Conservation (phyloP, 108 stramenopile genomes). For the Asterionellopsis glacialis region DNA sequence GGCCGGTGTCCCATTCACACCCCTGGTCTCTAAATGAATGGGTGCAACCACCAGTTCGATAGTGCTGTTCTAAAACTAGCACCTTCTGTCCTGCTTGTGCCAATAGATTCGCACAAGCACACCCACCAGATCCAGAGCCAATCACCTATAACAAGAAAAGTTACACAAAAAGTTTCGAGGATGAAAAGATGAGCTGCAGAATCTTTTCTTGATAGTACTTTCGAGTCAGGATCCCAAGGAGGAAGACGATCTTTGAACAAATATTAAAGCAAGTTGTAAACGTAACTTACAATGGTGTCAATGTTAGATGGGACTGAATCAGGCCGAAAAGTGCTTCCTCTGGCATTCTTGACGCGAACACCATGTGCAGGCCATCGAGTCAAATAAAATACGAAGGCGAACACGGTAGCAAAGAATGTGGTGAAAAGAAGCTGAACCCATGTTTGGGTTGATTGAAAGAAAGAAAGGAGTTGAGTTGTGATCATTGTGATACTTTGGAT, state of each 20-base stretch:
- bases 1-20: constrained; percentile 54
- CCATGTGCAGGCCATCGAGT: constrained; percentile 5
- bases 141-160: constrained; percentile 23
- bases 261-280: too few species aligned
- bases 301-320: constrained; percentile 5
- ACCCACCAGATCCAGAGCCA: constrained; percentile 64
- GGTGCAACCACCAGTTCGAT: constrained; percentile 45
- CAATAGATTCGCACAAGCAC: constrained; percentile 51
- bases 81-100: constrained; percentile 55
- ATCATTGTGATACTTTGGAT: too few species aligned
- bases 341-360: neutral
- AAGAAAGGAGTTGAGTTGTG: too few species aligned
- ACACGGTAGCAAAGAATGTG: neutral
- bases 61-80: constrained; percentile 68
- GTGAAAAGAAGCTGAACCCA: too few species aligned
- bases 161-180: too few species aligned
- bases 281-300: constrained; percentile 11
- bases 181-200: too few species aligned
- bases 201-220: too few species aligned
- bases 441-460: too few species aligned
- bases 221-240: too few species aligned
- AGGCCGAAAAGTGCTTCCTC: neutral
- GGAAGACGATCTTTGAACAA: too few species aligned
- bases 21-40: constrained; percentile 37
- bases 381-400: neutral